Evolutionary conservation across 2,329 filamentous ascomycete genomes (phyloP), one percentile per base, ranked within the genome.

Genomic region (Nothomitra cinnamomea): DNA sequence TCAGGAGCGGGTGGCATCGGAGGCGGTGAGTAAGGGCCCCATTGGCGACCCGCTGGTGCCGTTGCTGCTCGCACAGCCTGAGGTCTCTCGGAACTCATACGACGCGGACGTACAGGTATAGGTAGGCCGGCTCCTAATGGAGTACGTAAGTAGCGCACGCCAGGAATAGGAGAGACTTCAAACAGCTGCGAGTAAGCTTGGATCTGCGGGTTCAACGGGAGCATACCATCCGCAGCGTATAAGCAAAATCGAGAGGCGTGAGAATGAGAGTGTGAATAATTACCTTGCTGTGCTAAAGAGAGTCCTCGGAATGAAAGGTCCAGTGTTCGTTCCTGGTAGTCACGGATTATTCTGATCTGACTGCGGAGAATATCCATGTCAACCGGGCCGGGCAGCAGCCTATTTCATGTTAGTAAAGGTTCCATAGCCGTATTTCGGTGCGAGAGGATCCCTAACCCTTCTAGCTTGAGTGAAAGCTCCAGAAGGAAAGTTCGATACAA

Each of bases 401-500:
- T 49, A 49, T 17, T 4, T 13, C 25, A 49, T 10, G 24, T 49
- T 49, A 49, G 45, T 28, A 5, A 10, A 17, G 17, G 21, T 24
- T 21, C 45, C n/a, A 35, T 10, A 15, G 13, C 24, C 8, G 21
- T 5, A 35, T 24, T 49, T 24, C 32, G 45, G 13, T 32, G 24
- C 5, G n/a, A 15, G n/a, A 17, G 45, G 6, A 35, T 49, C 24
- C 13, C 45, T 24, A 28, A 49, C 45, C 45, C 45, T 49, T 49
- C 45, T 24, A 49, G 25, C 25, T 49, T 49, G 45, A 49, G 28
- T 35, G 45, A 49, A 49, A 49, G 45, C 13, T 49, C 45, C 45
- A 49, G n/a, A n/a, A 49, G 32, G 24, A 49, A 49, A 49, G 45
- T 49, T 49, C 45, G 45, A 28, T 49, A 49, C 25, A 49, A 49